Evolutionary conservation across 768 basidiomycete genomes (phyloP).

Genomic region (Lactarius akahatsu): DNA sequence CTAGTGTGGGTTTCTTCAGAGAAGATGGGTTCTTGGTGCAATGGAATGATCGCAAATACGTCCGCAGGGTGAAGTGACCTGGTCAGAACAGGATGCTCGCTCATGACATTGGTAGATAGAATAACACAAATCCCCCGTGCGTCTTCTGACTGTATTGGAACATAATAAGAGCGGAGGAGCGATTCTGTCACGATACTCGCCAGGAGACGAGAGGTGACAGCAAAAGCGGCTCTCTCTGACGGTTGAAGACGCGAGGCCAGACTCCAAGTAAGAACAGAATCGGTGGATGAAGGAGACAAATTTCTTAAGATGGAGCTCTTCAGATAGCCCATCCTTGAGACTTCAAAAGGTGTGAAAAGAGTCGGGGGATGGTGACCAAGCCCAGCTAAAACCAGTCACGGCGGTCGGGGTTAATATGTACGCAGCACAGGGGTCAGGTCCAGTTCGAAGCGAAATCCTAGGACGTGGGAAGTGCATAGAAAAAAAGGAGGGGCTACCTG

Average conservation of each 20-base stretch:
- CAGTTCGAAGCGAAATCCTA: not conserved
- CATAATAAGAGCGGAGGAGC: conserved; percentile 45
- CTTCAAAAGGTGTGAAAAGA: not conserved
- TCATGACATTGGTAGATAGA: conserved; percentile 40
- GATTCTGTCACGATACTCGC: conserved; percentile 52
- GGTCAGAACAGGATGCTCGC: conserved; percentile 37
- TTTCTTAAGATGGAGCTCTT: not conserved
- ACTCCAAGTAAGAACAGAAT: conserved; percentile 14
- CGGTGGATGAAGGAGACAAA: not conserved
- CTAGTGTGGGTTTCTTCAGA: conserved; percentile 35
- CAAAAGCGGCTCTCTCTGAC: conserved; percentile 39
- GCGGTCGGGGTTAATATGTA: not conserved
- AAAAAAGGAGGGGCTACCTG: not conserved
- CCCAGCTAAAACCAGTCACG: not conserved
- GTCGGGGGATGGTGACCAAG: not conserved
- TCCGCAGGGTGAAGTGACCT: conserved; percentile 41
- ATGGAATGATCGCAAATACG: conserved; percentile 49
- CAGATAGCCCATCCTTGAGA: not conserved
- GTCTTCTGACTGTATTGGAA: conserved; percentile 34
- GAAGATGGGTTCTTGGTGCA: conserved; percentile 48
- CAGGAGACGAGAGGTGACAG: conserved; percentile 48
- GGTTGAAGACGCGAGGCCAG: conserved; percentile 19
- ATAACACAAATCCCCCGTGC: conserved; percentile 42
- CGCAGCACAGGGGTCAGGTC: not conserved
- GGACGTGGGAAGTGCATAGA: not conserved